A percentile compares a stretch with the other conserved stretches of the same genome.
Evolutionary conservation across 345 rosid genomes (phyloP).

Genomic region (Boechera divaricarpa): DNA sequence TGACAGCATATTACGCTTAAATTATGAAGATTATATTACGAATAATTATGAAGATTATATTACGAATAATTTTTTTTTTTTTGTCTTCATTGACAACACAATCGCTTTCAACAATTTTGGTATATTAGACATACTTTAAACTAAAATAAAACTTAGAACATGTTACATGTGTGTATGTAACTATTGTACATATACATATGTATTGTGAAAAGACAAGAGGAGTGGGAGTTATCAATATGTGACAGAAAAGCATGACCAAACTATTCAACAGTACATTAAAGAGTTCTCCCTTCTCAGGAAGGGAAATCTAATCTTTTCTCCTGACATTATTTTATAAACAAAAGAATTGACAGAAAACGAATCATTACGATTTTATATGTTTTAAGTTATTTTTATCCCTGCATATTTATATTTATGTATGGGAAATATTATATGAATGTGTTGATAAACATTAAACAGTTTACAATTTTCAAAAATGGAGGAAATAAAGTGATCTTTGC

Average conservation of each 20-base stretch:
- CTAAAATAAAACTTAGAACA: slow-evolving; percentile 1
- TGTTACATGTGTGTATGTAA: background rate
- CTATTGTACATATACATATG: background rate
- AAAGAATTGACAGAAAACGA: slow-evolving; percentile 26
- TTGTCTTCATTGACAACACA: background rate
- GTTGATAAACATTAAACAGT: background rate
- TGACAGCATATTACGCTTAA: background rate
- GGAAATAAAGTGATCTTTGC: background rate
- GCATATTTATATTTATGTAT: slow-evolving; percentile 8
- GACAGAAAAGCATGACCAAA: slow-evolving; percentile 40
- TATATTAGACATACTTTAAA: background rate
- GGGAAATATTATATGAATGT: background rate
- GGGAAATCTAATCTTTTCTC: slow-evolving; percentile 18
- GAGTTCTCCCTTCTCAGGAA: slow-evolving; percentile 24
- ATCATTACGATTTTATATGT: slow-evolving; percentile 6
- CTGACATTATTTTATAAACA: slow-evolving; percentile 12
- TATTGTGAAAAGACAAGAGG: slow-evolving; percentile 24
- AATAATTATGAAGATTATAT: background rate
- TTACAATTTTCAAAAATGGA: background rate
- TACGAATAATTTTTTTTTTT: background rate
- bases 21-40: too few relatives aligned
- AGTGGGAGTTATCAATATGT: slow-evolving; percentile 37
- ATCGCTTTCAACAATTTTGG: slow-evolving; percentile 2
- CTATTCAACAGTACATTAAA: slow-evolving; percentile 33
- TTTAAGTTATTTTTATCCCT: background rate